phyloP scores from a whole-genome alignment of 257 asterid genomes.

The Fraxinus excelsior region DNA sequence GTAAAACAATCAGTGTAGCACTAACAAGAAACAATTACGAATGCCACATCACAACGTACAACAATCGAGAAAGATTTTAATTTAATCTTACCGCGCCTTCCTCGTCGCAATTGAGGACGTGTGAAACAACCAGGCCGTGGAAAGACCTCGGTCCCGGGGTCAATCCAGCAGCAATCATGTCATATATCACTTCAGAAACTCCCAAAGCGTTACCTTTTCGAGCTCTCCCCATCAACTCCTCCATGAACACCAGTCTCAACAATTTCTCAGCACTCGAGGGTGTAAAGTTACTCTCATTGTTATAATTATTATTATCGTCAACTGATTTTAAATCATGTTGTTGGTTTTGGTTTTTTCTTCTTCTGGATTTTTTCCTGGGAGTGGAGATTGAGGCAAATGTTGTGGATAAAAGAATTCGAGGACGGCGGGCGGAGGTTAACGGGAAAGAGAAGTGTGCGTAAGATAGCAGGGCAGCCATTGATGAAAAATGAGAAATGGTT shows the following conservation, averaged over 20 bases:
- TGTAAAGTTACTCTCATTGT: conserved; percentile 36
- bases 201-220: conserved; percentile 65
- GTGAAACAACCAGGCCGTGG: conserved; percentile 83
- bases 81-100: conserved; percentile 74
- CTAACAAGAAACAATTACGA: not conserved
- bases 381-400: conserved; percentile 45
- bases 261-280: conserved; percentile 87
- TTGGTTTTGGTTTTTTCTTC: conserved; percentile 55
- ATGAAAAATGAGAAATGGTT: conserved; percentile 12
- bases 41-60: not conserved
- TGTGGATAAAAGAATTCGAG: conserved; percentile 41
- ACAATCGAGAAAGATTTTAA: not conserved
- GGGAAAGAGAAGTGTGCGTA: conserved; percentile 50
- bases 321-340: conserved; percentile 42
- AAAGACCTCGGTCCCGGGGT: conserved; percentile 94
- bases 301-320: conserved; percentile 47
- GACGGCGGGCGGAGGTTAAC: conserved; percentile 35
- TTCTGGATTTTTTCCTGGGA: conserved; percentile 59
- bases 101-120: conserved; percentile 72
- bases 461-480: conserved; percentile 48
- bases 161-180: conserved; percentile 97
- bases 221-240: conserved; percentile 84
- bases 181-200: conserved; percentile 87
- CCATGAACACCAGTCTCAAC: conserved; percentile 89
- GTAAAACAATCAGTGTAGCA: not conserved